Conservation (phyloP, 768 basidiomycete species). For the Guyanaporus albipodus region DNA sequence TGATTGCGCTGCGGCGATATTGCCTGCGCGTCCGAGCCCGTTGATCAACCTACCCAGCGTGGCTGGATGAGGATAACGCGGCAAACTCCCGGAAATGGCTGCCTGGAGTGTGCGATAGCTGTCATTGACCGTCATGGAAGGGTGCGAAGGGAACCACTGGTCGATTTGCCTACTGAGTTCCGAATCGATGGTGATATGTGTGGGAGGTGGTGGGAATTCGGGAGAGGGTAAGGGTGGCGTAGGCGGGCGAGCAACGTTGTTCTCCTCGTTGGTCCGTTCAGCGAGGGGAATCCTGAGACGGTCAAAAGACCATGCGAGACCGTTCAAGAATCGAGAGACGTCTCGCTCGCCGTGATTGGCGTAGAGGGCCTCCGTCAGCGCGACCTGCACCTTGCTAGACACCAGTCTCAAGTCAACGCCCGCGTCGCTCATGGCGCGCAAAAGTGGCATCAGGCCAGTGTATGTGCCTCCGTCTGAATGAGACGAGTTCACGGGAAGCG, state of each 20-base stretch:
- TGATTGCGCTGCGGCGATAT: slow-evolving; percentile 56
- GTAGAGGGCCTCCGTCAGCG: slow-evolving; percentile 25
- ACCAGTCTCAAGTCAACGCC: slow-evolving; percentile 29
- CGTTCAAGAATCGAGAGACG: slow-evolving; percentile 23
- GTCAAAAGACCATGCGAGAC: slow-evolving; percentile 16
- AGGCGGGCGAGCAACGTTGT: slow-evolving; percentile 1
- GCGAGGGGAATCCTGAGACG: slow-evolving; percentile 20
- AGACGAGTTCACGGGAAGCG: slow-evolving; percentile 21
- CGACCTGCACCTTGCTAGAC: slow-evolving; percentile 17
- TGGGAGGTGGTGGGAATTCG: slow-evolving; percentile 9
- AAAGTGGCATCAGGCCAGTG: slow-evolving; percentile 39
- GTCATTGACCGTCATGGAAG: slow-evolving; percentile 27
- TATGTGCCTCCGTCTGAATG: slow-evolving; percentile 27
- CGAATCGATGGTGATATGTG: slow-evolving; percentile 22
- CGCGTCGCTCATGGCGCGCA: slow-evolving; percentile 38
- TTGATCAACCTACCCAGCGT: slow-evolving; percentile 63
- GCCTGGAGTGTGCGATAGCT: slow-evolving; percentile 51
- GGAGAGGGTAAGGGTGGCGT: slow-evolving; percentile 13
- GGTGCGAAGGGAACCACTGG: slow-evolving; percentile 29
- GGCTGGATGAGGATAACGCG: slow-evolving; percentile 48
- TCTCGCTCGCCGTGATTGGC: slow-evolving; percentile 14
- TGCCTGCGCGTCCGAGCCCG: slow-evolving; percentile 57
- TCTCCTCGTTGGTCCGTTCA: slow-evolving; percentile 10
- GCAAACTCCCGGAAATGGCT: slow-evolving; percentile 35
- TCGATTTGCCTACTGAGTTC: slow-evolving; percentile 31